phyloP scores from a whole-genome alignment of 805 yeast genomes.

The Cyberlindnera petersonii region DNA sequence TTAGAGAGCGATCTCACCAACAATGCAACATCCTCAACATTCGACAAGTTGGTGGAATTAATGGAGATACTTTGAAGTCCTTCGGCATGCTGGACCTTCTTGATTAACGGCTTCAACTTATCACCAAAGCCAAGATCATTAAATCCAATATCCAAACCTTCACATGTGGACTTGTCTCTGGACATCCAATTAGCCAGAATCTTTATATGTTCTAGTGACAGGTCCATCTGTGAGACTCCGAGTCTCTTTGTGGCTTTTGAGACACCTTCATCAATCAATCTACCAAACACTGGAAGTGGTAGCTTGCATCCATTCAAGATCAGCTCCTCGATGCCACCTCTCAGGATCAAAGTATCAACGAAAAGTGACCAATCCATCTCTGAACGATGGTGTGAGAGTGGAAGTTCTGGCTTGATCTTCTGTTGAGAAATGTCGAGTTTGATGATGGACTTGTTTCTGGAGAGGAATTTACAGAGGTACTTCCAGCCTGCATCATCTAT shows the following conservation, averaged over 20 bases:
- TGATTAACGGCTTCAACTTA: constrained; percentile 28
- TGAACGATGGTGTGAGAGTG: constrained; percentile 46
- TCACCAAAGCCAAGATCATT: constrained; percentile 51
- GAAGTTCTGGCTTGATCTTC: constrained; percentile 35
- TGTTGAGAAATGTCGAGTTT: constrained; percentile 71
- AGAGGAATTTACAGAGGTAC: constrained; percentile 67
- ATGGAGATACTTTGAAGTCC: constrained; percentile 51
- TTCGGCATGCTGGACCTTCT: constrained; percentile 15
- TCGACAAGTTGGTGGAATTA: constrained; percentile 56
- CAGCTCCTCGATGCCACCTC: constrained; percentile 79
- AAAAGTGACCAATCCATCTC: constrained; percentile 82
- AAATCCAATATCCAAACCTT: constrained; percentile 82
- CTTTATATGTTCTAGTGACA: constrained; percentile 55
- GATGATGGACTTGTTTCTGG: constrained; percentile 54
- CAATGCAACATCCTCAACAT: constrained; percentile 46
- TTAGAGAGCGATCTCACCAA: constrained; percentile 49
- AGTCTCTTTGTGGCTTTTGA: constrained; percentile 50
- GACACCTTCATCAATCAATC: constrained; percentile 54
- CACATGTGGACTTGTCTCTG: constrained; percentile 35
- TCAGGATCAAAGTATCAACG: constrained; percentile 58
- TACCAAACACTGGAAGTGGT: constrained; percentile 51
- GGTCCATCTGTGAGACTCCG: constrained; percentile 74
- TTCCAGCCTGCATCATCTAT: constrained; percentile 76
- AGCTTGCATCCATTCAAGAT: constrained; percentile 75
- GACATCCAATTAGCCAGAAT: constrained; percentile 57